Evolutionary conservation across 2,329 filamentous ascomycete species (phyloP).

Genomic region (Aureobasidium vineae): DNA sequence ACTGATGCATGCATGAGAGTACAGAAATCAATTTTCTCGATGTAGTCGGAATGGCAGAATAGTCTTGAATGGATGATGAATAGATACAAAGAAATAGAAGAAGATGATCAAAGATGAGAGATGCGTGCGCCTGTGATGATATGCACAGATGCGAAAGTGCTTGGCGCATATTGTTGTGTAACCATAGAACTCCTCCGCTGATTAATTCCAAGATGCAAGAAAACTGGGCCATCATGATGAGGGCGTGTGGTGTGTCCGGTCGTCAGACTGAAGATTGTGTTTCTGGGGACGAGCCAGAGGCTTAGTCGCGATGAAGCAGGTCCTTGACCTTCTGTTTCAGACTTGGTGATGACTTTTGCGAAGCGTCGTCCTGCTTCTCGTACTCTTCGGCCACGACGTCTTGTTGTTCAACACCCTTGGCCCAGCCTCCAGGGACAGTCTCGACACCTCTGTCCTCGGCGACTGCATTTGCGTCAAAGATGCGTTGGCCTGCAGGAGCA

Average conservation of each 20-base stretch:
- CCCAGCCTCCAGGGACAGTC: constrained; percentile 20
- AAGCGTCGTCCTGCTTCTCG: constrained; percentile 16
- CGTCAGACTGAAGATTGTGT: neutral
- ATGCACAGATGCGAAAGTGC: neutral
- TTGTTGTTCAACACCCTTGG: neutral
- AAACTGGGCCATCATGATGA: neutral
- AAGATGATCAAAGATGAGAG: neutral
- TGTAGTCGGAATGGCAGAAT: neutral
- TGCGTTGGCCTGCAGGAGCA: constrained; percentile 25
- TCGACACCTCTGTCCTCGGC: constrained; percentile 25
- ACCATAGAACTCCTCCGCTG: constrained; percentile 11
- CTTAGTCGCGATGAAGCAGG: constrained; percentile 18
- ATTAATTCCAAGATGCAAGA: neutral
- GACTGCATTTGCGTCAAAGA: constrained; percentile 25
- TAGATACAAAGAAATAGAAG: constrained; percentile 12
- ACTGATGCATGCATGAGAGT: neutral
- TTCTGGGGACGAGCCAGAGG: neutral
- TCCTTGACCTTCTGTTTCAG: constrained; percentile 25
- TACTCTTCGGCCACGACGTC: constrained; percentile 14
- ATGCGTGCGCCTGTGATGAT: neutral
- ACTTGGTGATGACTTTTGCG: neutral
- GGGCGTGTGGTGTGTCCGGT: neutral
- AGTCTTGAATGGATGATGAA: neutral
- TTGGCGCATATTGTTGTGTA: constrained; percentile 10
- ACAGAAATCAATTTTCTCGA: neutral